Conservation (phyloP, 345 rosid species). For the Melaleuca alternifolia region DNA sequence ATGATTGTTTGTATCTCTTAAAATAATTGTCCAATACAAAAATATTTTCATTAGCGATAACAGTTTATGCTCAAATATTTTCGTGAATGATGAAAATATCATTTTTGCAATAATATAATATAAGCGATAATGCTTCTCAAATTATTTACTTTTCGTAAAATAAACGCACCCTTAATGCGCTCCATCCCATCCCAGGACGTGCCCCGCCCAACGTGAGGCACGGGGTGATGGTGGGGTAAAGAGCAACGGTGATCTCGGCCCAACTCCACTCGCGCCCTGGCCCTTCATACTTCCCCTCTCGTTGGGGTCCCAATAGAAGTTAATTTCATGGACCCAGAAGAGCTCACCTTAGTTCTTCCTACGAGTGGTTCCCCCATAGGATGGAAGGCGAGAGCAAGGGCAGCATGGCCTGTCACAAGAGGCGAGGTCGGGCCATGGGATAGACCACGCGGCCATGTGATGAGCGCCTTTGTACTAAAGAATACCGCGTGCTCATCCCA, state of each 20-base stretch:
- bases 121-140: no score
- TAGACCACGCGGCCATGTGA: neutral
- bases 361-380: neutral
- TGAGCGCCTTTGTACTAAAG: conserved; percentile 42
- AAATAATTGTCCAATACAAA: no score
- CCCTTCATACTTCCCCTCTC: no score
- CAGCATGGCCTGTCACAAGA: neutral
- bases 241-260: neutral
- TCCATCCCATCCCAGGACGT: neutral
- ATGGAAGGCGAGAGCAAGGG: neutral
- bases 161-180: no score
- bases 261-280: neutral
- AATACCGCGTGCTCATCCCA: conserved; percentile 28
- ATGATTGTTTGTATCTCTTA: no score
- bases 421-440: no score
- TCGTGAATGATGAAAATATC: no score
- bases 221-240: neutral
- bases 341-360: neutral
- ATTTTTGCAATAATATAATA: no score
- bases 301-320: neutral
- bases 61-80: no score
- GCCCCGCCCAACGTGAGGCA: neutral
- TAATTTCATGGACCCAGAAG: neutral
- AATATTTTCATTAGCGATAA: no score
- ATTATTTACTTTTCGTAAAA: no score